A percentile compares a stretch with the other conserved stretches of the same genome.
These are phyloP conservation scores for Orbilia brochopaga DNA, from an alignment of 2,329 filamentous ascomycete genomes.

Conservation along the genomic window DNA sequence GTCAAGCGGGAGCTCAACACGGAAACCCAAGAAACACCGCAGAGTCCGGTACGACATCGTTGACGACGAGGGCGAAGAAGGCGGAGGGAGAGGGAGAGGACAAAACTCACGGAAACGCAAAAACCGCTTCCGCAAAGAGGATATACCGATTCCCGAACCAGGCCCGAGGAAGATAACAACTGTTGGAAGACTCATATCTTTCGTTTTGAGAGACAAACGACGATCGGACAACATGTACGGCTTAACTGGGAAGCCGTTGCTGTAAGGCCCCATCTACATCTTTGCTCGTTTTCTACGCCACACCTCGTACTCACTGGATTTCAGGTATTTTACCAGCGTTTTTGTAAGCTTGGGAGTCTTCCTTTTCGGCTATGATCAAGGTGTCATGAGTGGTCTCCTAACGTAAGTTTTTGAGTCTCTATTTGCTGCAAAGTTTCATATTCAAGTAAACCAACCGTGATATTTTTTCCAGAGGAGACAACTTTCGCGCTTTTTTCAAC, in stretches of 20 bases:
- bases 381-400: constrained; percentile 80
- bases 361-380: constrained; percentile 87
- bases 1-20: background rate
- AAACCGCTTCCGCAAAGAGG: constrained; percentile 29
- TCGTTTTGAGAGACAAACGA: constrained; percentile 82
- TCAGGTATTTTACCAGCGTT: constrained; percentile 91
- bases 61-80: background rate
- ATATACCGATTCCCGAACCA: constrained; percentile 36
- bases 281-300: constrained; percentile 14
- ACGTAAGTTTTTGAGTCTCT: constrained; percentile 62
- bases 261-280: constrained; percentile 65
- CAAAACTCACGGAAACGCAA: background rate
- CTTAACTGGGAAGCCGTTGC: constrained; percentile 90
- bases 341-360: constrained; percentile 87
- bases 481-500: constrained; percentile 91
- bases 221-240: constrained; percentile 77
- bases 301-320: background rate
- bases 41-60: constrained; percentile 33
- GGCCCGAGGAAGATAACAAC: constrained; percentile 11
- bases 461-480: constrained; percentile 69
- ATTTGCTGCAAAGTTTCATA: constrained; percentile 53
- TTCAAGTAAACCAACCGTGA: constrained; percentile 47
- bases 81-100: background rate
- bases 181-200: constrained; percentile 65
- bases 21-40: constrained; percentile 14